These are phyloP conservation scores for Penicillium paneum DNA, from an alignment of 2,329 filamentous ascomycete species.

Conservation along the genomic window DNA sequence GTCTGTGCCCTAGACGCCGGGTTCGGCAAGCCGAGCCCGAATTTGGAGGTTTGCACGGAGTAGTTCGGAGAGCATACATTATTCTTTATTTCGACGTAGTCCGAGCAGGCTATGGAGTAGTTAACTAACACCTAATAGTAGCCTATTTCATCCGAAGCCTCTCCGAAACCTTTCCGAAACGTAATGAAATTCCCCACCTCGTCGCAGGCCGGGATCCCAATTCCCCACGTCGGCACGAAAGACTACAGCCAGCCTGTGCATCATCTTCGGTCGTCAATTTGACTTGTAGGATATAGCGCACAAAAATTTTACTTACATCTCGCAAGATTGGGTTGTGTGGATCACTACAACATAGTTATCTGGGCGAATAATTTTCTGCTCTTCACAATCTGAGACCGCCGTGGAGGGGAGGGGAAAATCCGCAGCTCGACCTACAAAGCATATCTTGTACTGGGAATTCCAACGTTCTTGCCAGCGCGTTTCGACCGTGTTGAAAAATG, in stretches of 20 bases:
- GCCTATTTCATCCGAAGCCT: constrained; percentile 23
- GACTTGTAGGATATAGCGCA: constrained; percentile 14
- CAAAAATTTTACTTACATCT: no score
- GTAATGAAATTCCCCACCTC: constrained; percentile 23
- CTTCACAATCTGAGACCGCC: neutral
- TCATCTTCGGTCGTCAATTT: constrained; percentile 31
- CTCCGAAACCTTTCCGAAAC: constrained; percentile 16
- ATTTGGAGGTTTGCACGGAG: constrained; percentile 17
- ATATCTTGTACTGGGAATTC: neutral
- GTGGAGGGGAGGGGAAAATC: no score
- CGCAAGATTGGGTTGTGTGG: no score
- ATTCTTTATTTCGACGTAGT: neutral
- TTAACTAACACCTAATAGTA: constrained; percentile 9
- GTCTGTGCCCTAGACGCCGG: constrained; percentile 16
- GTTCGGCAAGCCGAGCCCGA: constrained; percentile 19
- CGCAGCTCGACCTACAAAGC: neutral
- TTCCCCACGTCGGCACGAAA: constrained; percentile 23
- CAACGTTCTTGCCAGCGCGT: neutral
- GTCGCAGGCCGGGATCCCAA: constrained; percentile 24
- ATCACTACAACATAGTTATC: no score
- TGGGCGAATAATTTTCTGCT: neutral
- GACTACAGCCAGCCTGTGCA: constrained; percentile 23
- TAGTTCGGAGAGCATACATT: neutral
- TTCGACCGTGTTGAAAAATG: no score
- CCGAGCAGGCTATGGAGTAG: no score